phyloP scores from a whole-genome alignment of 2,329 filamentous ascomycete genomes.

The Xylariaceae sp. region DNA sequence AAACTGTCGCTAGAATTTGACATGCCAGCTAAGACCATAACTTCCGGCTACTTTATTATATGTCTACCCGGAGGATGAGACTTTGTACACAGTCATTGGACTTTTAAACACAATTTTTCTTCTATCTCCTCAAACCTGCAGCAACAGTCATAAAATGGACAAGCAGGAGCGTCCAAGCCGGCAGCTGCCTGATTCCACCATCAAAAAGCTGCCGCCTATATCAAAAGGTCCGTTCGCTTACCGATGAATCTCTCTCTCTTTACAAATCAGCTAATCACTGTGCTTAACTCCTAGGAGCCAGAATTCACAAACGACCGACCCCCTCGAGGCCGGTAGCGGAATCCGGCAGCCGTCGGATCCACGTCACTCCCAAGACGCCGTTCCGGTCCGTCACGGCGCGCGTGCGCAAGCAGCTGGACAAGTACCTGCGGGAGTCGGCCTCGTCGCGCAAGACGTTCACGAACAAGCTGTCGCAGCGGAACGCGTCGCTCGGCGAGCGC shows the following conservation, averaged over 20 bases:
- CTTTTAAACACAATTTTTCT: neutral
- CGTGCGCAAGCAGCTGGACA: conserved; percentile 56
- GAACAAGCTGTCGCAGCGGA: conserved; percentile 40
- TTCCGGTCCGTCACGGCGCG: conserved; percentile 65
- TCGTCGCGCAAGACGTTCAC: conserved; percentile 24
- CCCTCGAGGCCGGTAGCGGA: conserved; percentile 35
- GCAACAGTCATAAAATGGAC: conserved; percentile 4
- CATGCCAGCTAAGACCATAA: conserved; percentile 6
- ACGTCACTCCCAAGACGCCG: conserved; percentile 59
- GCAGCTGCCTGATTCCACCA: conserved; percentile 17
- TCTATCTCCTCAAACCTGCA: neutral
- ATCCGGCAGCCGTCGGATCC: conserved; percentile 43
- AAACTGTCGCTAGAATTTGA: conserved; percentile 1
- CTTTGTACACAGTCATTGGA: neutral
- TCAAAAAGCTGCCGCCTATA: conserved; percentile 27
- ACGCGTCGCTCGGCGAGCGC: conserved; percentile 42
- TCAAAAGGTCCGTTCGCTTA: conserved; percentile 24
- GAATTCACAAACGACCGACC: conserved; percentile 45
- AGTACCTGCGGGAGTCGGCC: conserved; percentile 38
- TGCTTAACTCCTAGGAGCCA: conserved; percentile 36
- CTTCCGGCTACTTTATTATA: neutral
- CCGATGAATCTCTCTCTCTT: too few species aligned
- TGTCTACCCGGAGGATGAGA: conserved; percentile 18
- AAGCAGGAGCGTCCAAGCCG: conserved; percentile 5
- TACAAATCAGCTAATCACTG: neutral